These are phyloP conservation scores for Hordeum pubiflorum DNA, from an alignment of 202 grass and related monocot genomes.

Conservation along the genomic window DNA sequence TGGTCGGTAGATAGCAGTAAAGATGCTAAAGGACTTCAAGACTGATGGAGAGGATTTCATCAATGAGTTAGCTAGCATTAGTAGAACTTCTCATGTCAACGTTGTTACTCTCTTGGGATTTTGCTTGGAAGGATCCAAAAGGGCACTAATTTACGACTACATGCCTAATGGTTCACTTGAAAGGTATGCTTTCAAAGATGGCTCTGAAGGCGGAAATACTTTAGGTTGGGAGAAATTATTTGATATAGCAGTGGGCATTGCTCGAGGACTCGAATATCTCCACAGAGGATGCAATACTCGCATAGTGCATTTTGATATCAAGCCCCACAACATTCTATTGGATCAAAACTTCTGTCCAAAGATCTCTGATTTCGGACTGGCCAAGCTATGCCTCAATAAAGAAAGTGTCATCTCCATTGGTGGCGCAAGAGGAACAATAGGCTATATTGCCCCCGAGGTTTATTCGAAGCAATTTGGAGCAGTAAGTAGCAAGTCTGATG, in stretches of 20 bases:
- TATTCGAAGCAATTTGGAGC: conserved; percentile 29
- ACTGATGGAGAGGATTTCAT: conserved; percentile 65
- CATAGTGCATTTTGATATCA: conserved; percentile 70
- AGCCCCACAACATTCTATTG: conserved; percentile 52
- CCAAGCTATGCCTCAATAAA: conserved; percentile 39
- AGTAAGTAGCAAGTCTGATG: conserved; percentile 43
- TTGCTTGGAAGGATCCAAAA: conserved; percentile 60
- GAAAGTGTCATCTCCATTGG: conserved; percentile 31
- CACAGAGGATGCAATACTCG: conserved; percentile 65
- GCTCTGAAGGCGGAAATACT: neutral
- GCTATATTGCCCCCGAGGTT: conserved; percentile 54
- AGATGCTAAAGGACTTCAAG: conserved; percentile 51
- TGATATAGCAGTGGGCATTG: conserved; percentile 51
- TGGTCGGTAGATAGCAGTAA: conserved; percentile 42
- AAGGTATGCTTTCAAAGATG: conserved; percentile 30
- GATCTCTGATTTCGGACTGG: conserved; percentile 53
- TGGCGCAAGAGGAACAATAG: conserved; percentile 46
- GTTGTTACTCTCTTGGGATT: conserved; percentile 61
- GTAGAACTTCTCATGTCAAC: conserved; percentile 71
- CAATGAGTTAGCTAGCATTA: conserved; percentile 64
- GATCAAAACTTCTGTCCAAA: conserved; percentile 42
- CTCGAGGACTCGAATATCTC: conserved; percentile 67
- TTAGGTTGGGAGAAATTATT: conserved; percentile 64
- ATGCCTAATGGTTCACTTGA: conserved; percentile 80
- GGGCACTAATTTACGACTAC: conserved; percentile 61